Percentiles rank a stretch among this genome's conserved stretches.
Conservation (phyloP, 495 filamentous ascomycete genomes). For the Xylaria bambusicola region DNA sequence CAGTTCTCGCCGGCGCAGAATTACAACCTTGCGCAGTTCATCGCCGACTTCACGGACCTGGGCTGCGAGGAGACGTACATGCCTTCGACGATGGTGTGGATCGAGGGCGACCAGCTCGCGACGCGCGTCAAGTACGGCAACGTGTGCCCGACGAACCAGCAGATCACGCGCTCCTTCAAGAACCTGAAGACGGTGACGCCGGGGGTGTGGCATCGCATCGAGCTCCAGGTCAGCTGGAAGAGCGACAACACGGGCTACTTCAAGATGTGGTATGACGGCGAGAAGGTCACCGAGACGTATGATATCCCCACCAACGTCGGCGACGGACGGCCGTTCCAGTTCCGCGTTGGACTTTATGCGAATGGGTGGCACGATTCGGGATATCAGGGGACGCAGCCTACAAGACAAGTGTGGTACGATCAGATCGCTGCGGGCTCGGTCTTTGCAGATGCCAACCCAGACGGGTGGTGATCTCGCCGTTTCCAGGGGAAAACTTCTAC, state of each 20-base stretch:
- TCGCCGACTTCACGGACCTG: slow-evolving; percentile 52
- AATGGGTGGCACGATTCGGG: slow-evolving; percentile 58
- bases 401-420: slow-evolving; percentile 56
- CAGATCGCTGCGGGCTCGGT: slow-evolving; percentile 52
- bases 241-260: slow-evolving; percentile 48
- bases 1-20: slow-evolving; percentile 49
- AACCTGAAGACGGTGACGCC: slow-evolving; percentile 44
- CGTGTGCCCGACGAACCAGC: slow-evolving; percentile 35
- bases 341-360: slow-evolving; percentile 57
- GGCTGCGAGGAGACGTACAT: slow-evolving; percentile 52
- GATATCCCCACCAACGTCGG: slow-evolving; percentile 49
- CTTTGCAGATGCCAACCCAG: slow-evolving; percentile 49
- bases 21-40: slow-evolving; percentile 60
- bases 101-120: slow-evolving; percentile 48
- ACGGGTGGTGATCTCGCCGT: slow-evolving; percentile 16
- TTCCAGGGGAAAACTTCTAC: too few species aligned
- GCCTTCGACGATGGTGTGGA: slow-evolving; percentile 57
- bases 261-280: slow-evolving; percentile 55
- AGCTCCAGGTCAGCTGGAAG: slow-evolving; percentile 53
- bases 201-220: slow-evolving; percentile 53
- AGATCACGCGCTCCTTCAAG: slow-evolving; percentile 34
- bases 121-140: slow-evolving; percentile 51
- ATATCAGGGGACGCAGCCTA: slow-evolving; percentile 49
- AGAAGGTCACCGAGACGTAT: slow-evolving; percentile 47
- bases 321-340: slow-evolving; percentile 51